These are phyloP conservation scores for Oenanthe javanica DNA, from an alignment of 140 eudicot species.

Conservation along the genomic window DNA sequence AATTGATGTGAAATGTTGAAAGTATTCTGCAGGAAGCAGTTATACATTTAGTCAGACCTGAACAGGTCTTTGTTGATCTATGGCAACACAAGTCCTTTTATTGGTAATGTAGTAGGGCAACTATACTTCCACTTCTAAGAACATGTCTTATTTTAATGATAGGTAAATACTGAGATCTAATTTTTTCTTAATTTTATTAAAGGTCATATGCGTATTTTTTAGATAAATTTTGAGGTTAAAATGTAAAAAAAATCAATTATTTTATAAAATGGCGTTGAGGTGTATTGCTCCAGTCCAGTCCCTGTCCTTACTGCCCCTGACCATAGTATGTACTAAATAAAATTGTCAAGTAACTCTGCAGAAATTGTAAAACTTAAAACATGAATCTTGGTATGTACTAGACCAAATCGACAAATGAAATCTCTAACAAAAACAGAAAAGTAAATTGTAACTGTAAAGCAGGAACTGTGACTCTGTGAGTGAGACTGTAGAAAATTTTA, in stretches of 20 bases:
- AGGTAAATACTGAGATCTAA: background rate
- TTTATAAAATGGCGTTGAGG: background rate
- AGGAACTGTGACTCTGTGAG: too few species aligned
- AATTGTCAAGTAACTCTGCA: background rate
- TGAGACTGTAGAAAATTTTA: background rate
- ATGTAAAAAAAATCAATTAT: too few species aligned
- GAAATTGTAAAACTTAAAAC: background rate
- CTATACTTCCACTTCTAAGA: background rate
- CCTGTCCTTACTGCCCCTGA: background rate
- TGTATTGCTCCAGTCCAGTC: background rate
- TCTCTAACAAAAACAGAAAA: too few species aligned
- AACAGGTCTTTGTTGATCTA: background rate
- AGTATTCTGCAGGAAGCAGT: conserved; percentile 1
- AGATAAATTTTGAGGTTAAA: background rate
- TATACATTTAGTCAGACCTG: background rate
- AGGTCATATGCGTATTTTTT: background rate
- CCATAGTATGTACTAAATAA: background rate
- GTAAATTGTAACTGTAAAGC: background rate
- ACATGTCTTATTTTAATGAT: background rate
- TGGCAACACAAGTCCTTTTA: background rate
- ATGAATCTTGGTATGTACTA: background rate
- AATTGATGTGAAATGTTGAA: conserved; percentile 19
- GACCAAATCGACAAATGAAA: background rate
- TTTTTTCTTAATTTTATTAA: background rate
- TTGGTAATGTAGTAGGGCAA: background rate